Evolutionary conservation across 202 grass and related monocot genomes (phyloP), one percentile per base, ranked within the genome.

Genomic region (Schoenoplectus triqueter): DNA sequence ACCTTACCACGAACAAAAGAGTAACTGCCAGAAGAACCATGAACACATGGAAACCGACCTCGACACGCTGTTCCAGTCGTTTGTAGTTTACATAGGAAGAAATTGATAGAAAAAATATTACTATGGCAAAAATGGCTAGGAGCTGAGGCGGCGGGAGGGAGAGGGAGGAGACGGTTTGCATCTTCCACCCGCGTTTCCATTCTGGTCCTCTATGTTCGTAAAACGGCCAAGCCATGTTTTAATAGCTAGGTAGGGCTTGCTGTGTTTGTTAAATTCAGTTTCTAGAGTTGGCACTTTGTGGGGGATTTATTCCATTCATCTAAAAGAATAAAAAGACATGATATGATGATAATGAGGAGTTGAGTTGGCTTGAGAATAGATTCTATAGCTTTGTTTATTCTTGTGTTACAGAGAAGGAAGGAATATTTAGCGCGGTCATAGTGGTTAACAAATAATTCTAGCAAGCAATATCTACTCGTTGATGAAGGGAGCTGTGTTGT

Each of bases 61-160:
- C 84, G 7, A 52, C 89, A n/a, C 90, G 88, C 65, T 87, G 87
- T 69, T 94, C 84, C 0, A 94, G n/a, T 42, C 64, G 79, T 69
- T 88, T 86, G 86, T 92, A 92, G 48, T 94, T 86, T 7, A 94
- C 88, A 71, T 90, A 90, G 50, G 80, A 88, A 61, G 92, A 94
- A 75, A 86, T 59, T 3, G 75, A 84, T 44, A 94, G 74, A 87
- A 94, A 90, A 81, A 88, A 94, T 64, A 94, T 21, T 63, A 94
- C 86, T 73, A 94, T 94, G 81, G 84, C 76, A 64, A 90, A 94
- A 82, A 94, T 88, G 77, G 69, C 92, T 2, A 94, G 89, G 47
- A 94, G 87, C 69, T 84, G 80, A 13, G 51, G 17, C 6, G 90
- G 90, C 47, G 88, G 92, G 50, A 94, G 86, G 1, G 92, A 88